Evolutionary conservation across 306 rosid species (phyloP).

Genomic region (Begonia fuchsioides): DNA sequence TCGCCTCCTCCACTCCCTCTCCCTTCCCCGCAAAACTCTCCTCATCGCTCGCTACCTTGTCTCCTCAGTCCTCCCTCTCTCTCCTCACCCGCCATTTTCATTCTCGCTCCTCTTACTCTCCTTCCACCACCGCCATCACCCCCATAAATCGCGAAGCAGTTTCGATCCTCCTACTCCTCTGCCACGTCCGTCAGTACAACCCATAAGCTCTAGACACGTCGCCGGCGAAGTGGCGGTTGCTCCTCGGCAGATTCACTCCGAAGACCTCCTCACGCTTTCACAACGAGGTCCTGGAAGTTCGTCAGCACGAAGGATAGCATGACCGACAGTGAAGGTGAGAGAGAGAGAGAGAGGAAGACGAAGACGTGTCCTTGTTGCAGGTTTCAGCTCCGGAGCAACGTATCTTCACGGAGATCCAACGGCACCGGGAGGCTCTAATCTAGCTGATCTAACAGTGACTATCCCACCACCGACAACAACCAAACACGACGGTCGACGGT

Average conservation of each 20-base stretch:
- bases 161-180: conserved; percentile 57
- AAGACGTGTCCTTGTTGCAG: conserved; percentile 92
- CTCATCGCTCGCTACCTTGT: conserved; percentile 68
- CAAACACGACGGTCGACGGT: too few species aligned
- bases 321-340: conserved; percentile 40
- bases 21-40: conserved; percentile 49
- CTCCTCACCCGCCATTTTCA: conserved; percentile 40
- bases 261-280: conserved; percentile 23
- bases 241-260: conserved; percentile 16
- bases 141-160: conserved; percentile 51
- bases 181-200: conserved; percentile 50
- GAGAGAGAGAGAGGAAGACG: conserved; percentile 30
- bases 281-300: conserved; percentile 43
- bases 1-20: conserved; percentile 50
- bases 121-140: conserved; percentile 13
- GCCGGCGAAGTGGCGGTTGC: conserved; percentile 34
- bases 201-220: conserved; percentile 36
- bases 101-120: conserved; percentile 1
- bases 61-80: conserved; percentile 52
- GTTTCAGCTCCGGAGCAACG: conserved; percentile 62
- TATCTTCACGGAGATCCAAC: conserved; percentile 61
- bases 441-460: conserved; percentile 1
- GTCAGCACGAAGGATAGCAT: conserved; percentile 26
- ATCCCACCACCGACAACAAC: too few species aligned
- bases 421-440: conserved; percentile 50